Percentiles rank a stretch among this genome's conserved stretches.
These are phyloP conservation scores for Simplicillium sp. DNA, from an alignment of 2,329 filamentous ascomycete genomes.

Conservation along the genomic window DNA sequence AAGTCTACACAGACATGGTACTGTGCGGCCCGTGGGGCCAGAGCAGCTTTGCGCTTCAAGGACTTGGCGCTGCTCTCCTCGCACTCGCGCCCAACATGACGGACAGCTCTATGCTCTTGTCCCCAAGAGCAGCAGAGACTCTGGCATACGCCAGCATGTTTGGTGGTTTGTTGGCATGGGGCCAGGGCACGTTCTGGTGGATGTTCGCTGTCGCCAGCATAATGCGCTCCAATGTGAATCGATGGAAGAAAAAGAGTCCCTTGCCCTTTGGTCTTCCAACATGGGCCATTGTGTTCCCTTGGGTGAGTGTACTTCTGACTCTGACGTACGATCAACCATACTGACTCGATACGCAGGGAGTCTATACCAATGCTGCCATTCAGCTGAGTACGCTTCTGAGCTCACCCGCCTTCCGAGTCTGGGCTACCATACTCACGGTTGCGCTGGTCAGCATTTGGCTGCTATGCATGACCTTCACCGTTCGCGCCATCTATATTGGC, in stretches of 20 bases:
- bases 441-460: slow-evolving; percentile 23
- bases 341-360: slow-evolving; percentile 16
- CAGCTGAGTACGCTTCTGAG: slow-evolving; percentile 26
- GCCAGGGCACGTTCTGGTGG: slow-evolving; percentile 30
- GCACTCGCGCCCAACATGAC: slow-evolving; percentile 21
- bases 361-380: slow-evolving; percentile 26
- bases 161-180: slow-evolving; percentile 26
- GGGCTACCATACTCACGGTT: slow-evolving; percentile 24
- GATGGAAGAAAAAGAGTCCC: slow-evolving; percentile 7
- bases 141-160: slow-evolving; percentile 24
- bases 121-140: slow-evolving; percentile 17
- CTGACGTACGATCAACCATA: not conserved
- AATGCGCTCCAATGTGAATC: slow-evolving; percentile 9
- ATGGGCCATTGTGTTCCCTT: slow-evolving; percentile 28
- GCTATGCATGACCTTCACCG: not conserved
- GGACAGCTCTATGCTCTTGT: slow-evolving; percentile 18
- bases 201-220: slow-evolving; percentile 26
- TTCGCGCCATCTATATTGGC: too few relatives aligned
- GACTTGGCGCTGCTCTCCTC: slow-evolving; percentile 21
- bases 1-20: slow-evolving; percentile 27
- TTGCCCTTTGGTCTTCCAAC: slow-evolving; percentile 18
- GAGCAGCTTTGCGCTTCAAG: slow-evolving; percentile 26
- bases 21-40: slow-evolving; percentile 28
- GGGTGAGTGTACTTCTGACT: slow-evolving; percentile 16
- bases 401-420: slow-evolving; percentile 24